A percentile compares a stretch with the other conserved stretches of the same genome.
These are phyloP conservation scores for Comarum palustre DNA, from an alignment of 306 rosid species.

Conservation along the genomic window DNA sequence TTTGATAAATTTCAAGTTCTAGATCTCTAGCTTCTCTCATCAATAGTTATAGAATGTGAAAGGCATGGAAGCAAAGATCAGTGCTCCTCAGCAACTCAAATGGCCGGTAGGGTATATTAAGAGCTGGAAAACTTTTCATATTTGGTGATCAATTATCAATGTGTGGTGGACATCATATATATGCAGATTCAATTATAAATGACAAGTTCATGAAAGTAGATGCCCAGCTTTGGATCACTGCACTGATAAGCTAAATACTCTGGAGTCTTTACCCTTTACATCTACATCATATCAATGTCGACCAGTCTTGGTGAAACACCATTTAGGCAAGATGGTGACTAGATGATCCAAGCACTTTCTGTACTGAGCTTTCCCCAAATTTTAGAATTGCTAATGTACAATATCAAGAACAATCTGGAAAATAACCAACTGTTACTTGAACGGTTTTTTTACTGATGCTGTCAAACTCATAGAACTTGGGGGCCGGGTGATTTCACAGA, in stretches of 20 bases:
- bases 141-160: not conserved
- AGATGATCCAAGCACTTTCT: not conserved
- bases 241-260: not conserved
- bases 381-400: not conserved
- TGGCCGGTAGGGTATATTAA: not conserved
- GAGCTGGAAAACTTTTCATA: not conserved
- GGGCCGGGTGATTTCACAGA: not conserved
- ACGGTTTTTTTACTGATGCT: not conserved
- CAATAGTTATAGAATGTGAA: not conserved
- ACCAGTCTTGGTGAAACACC: not conserved
- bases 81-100: not conserved
- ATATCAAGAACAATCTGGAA: not conserved
- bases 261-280: not conserved
- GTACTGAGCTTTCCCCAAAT: not conserved
- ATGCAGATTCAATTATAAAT: constrained; percentile 7
- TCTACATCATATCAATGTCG: not conserved
- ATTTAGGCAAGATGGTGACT: not conserved
- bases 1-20: not conserved
- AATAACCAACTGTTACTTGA: not conserved
- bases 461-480: not conserved
- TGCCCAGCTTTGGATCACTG: not conserved
- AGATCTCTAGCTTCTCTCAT: no score
- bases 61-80: not conserved
- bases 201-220: not conserved
- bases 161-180: constrained; percentile 5